Evolutionary conservation across 371 early-diverging fungal genomes (phyloP), one percentile per base, ranked within the genome.

Genomic region (Polyrhizophydium stewartii): DNA sequence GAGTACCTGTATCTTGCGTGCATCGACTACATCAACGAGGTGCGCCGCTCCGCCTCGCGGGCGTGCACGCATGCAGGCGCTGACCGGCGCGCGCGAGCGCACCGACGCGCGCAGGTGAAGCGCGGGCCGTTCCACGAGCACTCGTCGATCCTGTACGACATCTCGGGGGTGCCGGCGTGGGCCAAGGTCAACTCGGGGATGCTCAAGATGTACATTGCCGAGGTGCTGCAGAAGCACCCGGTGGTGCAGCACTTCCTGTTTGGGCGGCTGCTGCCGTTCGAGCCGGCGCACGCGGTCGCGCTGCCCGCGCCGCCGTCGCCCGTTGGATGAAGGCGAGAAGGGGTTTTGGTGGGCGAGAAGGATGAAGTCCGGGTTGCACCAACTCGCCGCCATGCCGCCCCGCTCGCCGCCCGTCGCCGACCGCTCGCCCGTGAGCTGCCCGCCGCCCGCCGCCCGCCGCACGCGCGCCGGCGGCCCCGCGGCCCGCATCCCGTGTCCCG

Each of bases 231-330:
- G 31, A 98, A 97, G 75, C 70, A 96, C 30, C 99, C 99, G 0
- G 97, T 99, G 49, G 95, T 99, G 87, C 99, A 99, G 74, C 99
- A 99, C 70, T 93, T 99, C 69, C 83, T 93, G 73, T 98, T 98
- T 86, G 98, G 99, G 6, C 56, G 68, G 19, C 67, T 80, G 27
- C 60, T 88, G 50, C 71, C 68, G 3, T 80, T 80, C 25, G 25
- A 25, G 25, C 53, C 32, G 2, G 53, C 53, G 53, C 35, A 30
- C 32, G 35, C 6, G 6, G n/a, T 53, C 53, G 16, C 5, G 5
- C 53, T 27, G 35, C 53, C 19, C 10, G 45, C 19, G 2, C 5
- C 45, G 19, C 24, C 45, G 24, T 19, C 35, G 7, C 7, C 35
- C 35, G 35, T 3, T 13, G 7, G 13, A 35, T 35, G 13, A 35